Conservation (phyloP, 148 eudicot genomes). For the Rhododendron simsii region DNA sequence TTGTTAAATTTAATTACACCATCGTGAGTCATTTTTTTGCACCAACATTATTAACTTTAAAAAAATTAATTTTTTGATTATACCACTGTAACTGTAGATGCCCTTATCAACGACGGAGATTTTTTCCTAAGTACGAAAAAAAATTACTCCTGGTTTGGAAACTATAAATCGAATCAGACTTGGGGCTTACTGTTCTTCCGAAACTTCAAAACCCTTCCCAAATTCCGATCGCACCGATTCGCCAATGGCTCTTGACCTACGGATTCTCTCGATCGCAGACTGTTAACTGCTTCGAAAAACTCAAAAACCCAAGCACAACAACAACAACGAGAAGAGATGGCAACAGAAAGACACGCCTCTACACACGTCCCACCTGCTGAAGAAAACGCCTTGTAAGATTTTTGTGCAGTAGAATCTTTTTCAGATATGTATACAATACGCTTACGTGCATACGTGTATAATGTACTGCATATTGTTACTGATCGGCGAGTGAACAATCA, state of each 20-base stretch:
- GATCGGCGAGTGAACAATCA: background rate
- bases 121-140: no score
- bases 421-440: background rate
- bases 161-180: background rate
- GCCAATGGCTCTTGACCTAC: background rate
- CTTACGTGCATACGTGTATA: background rate
- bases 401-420: background rate
- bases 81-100: no score
- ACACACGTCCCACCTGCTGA: conserved; percentile 43
- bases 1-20: no score
- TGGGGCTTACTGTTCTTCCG: background rate
- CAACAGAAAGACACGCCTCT: conserved; percentile 41
- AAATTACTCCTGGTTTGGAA: no score
- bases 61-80: no score
- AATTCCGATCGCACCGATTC: background rate
- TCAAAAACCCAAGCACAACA: conserved; percentile 7
- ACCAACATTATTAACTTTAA: no score
- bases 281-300: background rate
- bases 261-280: background rate
- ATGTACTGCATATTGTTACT: background rate
- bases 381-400: conserved; percentile 51
- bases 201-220: background rate
- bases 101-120: no score
- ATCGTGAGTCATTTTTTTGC: no score
- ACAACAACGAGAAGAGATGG: conserved; percentile 34